Conservation (phyloP, 208 protist species). For the Leptomonas pyrrhocoris region DNA sequence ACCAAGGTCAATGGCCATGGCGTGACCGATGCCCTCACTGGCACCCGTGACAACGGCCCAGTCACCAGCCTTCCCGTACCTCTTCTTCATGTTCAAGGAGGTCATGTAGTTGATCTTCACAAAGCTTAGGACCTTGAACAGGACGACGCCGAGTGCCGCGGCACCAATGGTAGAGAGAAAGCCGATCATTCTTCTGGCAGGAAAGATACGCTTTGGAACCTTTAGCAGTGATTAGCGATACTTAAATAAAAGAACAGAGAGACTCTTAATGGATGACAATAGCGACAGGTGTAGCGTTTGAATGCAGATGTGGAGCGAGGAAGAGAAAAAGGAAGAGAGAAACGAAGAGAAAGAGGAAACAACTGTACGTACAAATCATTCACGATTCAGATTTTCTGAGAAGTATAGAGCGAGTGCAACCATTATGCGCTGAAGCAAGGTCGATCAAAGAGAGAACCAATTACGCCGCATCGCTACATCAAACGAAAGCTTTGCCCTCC, state of each 20-base stretch:
- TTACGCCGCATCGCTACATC: too few relatives aligned
- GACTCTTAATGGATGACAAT: background rate
- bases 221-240: background rate
- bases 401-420: too few relatives aligned
- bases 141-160: conserved; percentile 30
- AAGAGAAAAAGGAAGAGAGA: background rate
- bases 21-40: conserved; percentile 94
- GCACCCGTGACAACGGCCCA: conserved; percentile 95
- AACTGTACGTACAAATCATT: too few relatives aligned
- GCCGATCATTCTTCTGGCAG: conserved; percentile 9
- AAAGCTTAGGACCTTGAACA: conserved; percentile 56
- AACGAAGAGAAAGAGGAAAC: background rate
- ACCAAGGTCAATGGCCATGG: conserved; percentile 89
- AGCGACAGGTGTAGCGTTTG: background rate
- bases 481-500: too few relatives aligned
- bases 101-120: conserved; percentile 59
- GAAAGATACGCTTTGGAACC: background rate
- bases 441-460: too few relatives aligned
- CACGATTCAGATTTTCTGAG: too few relatives aligned
- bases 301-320: background rate
- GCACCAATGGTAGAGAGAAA: conserved; percentile 49
- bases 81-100: conserved; percentile 61
- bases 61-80: conserved; percentile 72
- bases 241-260: conserved; percentile 1
- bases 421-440: too few relatives aligned